Conservation (phyloP, 768 basidiomycete genomes). For the Trichaptum fuscoviolaceum region DNA sequence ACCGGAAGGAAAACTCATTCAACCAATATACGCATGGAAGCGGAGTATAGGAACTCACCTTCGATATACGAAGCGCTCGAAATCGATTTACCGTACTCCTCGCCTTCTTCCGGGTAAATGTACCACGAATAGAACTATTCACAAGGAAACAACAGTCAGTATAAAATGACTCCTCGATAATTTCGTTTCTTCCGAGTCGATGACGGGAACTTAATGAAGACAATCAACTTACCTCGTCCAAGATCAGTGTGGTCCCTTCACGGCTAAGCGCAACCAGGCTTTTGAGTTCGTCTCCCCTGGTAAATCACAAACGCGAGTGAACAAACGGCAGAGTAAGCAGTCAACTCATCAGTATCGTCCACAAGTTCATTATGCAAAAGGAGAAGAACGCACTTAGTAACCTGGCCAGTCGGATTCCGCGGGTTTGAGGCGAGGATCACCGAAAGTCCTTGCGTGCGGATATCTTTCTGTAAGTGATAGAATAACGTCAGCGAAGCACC, state of each 20-base stretch:
- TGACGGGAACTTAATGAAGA: neutral
- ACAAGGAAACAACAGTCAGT: conserved; percentile 1
- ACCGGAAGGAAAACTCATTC: neutral
- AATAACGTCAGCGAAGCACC: neutral
- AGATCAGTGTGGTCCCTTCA: conserved; percentile 77
- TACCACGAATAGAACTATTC: conserved; percentile 92
- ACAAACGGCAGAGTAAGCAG: no score
- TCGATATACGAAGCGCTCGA: conserved; percentile 82
- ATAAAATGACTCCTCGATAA: neutral
- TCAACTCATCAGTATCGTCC: neutral
- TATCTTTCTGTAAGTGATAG: conserved; percentile 52
- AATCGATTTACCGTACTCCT: conserved; percentile 70
- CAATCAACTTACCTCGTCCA: conserved; percentile 62
- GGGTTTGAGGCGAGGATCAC: conserved; percentile 91
- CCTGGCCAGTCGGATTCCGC: conserved; percentile 96
- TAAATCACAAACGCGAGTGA: neutral
- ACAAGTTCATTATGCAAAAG: neutral
- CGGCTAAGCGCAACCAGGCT: conserved; percentile 68
- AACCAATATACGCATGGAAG: neutral
- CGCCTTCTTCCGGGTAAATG: conserved; percentile 75
- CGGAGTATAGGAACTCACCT: conserved; percentile 10
- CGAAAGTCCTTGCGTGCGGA: conserved; percentile 74
- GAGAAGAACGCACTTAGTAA: conserved; percentile 45
- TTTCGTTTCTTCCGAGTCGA: neutral
- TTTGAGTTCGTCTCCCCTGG: conserved; percentile 72